Percentiles rank a stretch among this genome's conserved stretches.
Conservation (phyloP, 2,329 filamentous ascomycete genomes). For the Chrysoporthe deuterocubensis region DNA sequence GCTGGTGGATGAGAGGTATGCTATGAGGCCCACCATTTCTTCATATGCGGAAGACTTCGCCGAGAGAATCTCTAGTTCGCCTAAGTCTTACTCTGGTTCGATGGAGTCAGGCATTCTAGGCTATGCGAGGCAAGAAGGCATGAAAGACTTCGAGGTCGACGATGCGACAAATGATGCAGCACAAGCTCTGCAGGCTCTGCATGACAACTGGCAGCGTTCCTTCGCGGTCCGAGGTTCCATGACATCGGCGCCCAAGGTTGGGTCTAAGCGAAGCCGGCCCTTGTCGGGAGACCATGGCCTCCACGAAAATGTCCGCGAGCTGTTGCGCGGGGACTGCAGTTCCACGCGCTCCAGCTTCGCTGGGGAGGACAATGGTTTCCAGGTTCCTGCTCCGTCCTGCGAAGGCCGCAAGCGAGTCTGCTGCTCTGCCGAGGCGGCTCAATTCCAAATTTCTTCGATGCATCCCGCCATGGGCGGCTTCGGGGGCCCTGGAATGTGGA, state of each 20-base stretch:
- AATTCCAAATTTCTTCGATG: conserved; percentile 50
- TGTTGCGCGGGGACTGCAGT: conserved; percentile 51
- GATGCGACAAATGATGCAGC: conserved; percentile 59
- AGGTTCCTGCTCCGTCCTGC: conserved; percentile 47
- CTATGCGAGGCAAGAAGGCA: conserved; percentile 52
- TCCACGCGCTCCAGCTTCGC: conserved; percentile 39
- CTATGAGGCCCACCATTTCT: conserved; percentile 55
- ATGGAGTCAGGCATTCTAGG: conserved; percentile 55
- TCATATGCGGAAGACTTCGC: conserved; percentile 62
- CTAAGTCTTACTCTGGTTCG: conserved; percentile 60
- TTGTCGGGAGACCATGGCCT: conserved; percentile 62
- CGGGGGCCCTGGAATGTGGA: conserved; percentile 68
- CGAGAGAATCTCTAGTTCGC: conserved; percentile 57
- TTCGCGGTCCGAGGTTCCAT: conserved; percentile 37
- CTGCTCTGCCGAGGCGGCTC: conserved; percentile 63
- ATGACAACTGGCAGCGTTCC: conserved; percentile 52
- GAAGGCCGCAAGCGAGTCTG: conserved; percentile 68
- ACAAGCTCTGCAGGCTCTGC: conserved; percentile 62
- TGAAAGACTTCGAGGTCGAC: conserved; percentile 52
- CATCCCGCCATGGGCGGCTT: conserved; percentile 38
- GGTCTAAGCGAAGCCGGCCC: conserved; percentile 64
- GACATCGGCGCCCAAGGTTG: conserved; percentile 42
- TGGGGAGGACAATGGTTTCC: conserved; percentile 37
- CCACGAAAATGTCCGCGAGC: conserved; percentile 69
- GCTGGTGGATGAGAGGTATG: conserved; percentile 60